Conservation (phyloP, 768 basidiomycete species). For the Tulasnella sp. region DNA sequence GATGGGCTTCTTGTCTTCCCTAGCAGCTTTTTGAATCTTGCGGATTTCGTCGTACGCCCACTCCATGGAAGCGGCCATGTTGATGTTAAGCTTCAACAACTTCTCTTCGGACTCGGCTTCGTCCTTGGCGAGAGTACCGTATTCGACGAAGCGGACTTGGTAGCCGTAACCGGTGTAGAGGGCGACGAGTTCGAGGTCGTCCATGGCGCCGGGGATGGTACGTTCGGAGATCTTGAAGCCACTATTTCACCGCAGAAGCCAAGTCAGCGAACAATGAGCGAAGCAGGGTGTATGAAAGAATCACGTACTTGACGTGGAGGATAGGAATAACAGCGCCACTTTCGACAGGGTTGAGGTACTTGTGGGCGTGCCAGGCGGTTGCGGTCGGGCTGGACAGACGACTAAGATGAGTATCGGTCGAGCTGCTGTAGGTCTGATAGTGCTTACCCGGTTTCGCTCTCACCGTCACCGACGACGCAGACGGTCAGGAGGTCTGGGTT, state of each 20-base stretch:
- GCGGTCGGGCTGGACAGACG: constrained; percentile 46
- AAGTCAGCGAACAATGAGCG: background rate
- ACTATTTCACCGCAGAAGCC: background rate
- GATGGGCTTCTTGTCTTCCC: constrained; percentile 57
- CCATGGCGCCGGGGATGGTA: constrained; percentile 86
- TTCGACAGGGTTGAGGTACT: constrained; percentile 85
- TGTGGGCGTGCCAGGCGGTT: constrained; percentile 69
- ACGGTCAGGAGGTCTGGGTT: constrained; percentile 75
- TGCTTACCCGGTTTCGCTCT: constrained; percentile 58
- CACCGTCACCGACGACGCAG: constrained; percentile 83
- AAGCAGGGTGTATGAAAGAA: background rate
- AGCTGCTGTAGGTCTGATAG: background rate
- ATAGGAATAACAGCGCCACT: constrained; percentile 89
- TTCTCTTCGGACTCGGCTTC: constrained; percentile 35
- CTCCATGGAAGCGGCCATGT: constrained; percentile 72
- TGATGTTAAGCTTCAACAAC: constrained; percentile 48
- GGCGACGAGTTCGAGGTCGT: constrained; percentile 68
- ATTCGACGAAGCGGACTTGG: constrained; percentile 73
- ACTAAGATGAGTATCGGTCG: background rate
- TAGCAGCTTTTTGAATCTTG: constrained; percentile 72
- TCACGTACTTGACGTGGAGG: constrained; percentile 56
- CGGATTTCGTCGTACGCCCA: constrained; percentile 70
- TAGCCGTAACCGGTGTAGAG: constrained; percentile 83
- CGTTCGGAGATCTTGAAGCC: constrained; percentile 61
- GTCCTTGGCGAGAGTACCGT: constrained; percentile 36